phyloP scores from a whole-genome alignment of 75 land plant genomes.

The Adiantum capillusveneris region DNA sequence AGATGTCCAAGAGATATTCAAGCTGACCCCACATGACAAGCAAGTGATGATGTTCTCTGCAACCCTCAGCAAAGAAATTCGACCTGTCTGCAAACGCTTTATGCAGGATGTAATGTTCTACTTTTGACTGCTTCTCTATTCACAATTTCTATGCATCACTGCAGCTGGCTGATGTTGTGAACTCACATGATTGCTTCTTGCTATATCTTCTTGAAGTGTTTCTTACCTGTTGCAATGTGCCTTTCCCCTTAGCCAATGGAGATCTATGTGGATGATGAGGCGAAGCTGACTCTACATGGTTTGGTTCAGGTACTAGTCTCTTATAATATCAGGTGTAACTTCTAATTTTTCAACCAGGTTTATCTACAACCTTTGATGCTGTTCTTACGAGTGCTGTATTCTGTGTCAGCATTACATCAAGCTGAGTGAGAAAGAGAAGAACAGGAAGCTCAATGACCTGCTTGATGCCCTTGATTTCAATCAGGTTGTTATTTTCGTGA shows the following conservation, averaged over 20 bases:
- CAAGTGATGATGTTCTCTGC: constrained; percentile 99
- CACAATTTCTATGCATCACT: too few species aligned
- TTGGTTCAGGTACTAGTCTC: constrained; percentile 74
- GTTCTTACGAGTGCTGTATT: too few species aligned
- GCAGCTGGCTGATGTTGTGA: neutral
- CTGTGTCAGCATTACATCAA: constrained; percentile 97
- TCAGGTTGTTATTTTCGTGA: constrained; percentile 97
- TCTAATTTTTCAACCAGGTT: too few species aligned
- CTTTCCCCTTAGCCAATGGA: constrained; percentile 99
- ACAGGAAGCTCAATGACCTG: constrained; percentile 92
- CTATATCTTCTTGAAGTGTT: neutral
- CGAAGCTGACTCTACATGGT: constrained; percentile 96
- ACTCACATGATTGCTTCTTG: too few species aligned
- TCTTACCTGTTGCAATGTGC: neutral
- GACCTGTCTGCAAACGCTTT: constrained; percentile 98
- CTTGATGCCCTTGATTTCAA: constrained; percentile 99
- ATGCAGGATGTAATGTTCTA: constrained; percentile 99
- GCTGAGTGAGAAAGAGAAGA: constrained; percentile 86
- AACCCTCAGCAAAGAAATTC: constrained; percentile 98
- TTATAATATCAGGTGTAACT: neutral
- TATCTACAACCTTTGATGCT: too few species aligned
- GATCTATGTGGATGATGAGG: constrained; percentile 99
- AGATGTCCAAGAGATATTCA: constrained; percentile 98
- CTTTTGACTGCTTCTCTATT: too few species aligned
- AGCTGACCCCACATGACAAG: constrained; percentile 99